Conservation (phyloP, 352 stramenopile genomes). For the Phytophthora ohioensis region DNA sequence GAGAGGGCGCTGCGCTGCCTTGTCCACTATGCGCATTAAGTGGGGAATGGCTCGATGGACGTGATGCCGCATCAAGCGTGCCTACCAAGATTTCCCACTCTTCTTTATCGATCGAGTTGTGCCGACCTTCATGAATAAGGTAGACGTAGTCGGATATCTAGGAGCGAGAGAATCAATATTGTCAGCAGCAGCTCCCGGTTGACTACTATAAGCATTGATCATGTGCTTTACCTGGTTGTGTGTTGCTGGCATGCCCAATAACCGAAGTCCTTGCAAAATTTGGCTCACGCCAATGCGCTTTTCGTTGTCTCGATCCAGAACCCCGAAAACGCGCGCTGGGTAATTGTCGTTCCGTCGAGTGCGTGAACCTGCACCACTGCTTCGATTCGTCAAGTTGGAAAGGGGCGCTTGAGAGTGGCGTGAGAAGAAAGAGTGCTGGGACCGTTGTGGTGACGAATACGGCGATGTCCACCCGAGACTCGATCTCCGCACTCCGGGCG, state of each 20-base stretch:
- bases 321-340: slow-evolving; percentile 54
- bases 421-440: slow-evolving; percentile 28
- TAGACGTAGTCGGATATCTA: slow-evolving; percentile 83
- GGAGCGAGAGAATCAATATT: not conserved
- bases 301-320: slow-evolving; percentile 58
- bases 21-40: slow-evolving; percentile 3
- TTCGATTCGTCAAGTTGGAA: slow-evolving; percentile 26
- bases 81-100: slow-evolving; percentile 77
- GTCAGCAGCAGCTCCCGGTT: not conserved
- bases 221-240: slow-evolving; percentile 62
- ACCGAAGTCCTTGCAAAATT: slow-evolving; percentile 61
- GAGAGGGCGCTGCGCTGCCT: slow-evolving; percentile 20
- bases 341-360: slow-evolving; percentile 42
- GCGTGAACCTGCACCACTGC: slow-evolving; percentile 4
- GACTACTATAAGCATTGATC: not conserved
- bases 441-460: slow-evolving; percentile 32
- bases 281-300: slow-evolving; percentile 61
- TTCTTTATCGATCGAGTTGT: slow-evolving; percentile 63
- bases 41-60: slow-evolving; percentile 32
- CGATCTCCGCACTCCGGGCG: slow-evolving; percentile 6
- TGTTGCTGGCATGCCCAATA: slow-evolving; percentile 63
- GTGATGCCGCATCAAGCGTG: slow-evolving; percentile 69
- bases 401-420: slow-evolving; percentile 18
- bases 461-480: slow-evolving; percentile 21
- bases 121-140: slow-evolving; percentile 68